Evolutionary conservation across 208 protist species (phyloP), one percentile per base, ranked within the genome.

Genomic region (Leishmania tarentolae): DNA sequence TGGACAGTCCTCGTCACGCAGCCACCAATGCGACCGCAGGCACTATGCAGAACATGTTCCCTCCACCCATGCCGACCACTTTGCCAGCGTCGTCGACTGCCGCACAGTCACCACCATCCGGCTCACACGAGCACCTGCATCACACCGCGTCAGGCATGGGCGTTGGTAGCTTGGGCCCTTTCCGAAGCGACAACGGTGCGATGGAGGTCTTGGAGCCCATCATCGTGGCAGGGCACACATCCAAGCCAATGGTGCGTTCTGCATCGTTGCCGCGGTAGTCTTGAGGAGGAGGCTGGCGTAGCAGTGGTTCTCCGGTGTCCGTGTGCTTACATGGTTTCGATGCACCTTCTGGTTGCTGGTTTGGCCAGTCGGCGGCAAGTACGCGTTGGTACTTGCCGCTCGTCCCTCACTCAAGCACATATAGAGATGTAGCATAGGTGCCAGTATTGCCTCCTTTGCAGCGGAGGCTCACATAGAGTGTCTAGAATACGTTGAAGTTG

Each of bases 141-240:
- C 80, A 86, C 78, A 66, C 52, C 24, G 46, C 76, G 28, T 66
- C 75, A 24, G 57, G 11, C 13, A 56, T 46, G n/a, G 70, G 24
- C 46, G 28, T 56, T n/a, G 46, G 70, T 57, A 76, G 31, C 72
- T 63, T 40, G 24, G 50, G 2, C 47, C 72, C 50, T 37, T 46
- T 47, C 35, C 31, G 53, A 52, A 77, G 37, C 31, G 56, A 77
- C 56, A 46, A 65, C 28, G 74, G 21, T 47, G 74, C 74, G 56
- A 63, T 75, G 24, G 79, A 74, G 77, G 79, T 85, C 74, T 82
- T 90, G 15, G 91, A 85, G 13, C 86, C 90, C 3, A 90, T 93
- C 53, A 66, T 85, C 0, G 90, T 97, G 57, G 79, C 82, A 13
- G 90, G 93, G 28, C 91, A 95, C 83, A 94, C 93, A 15, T 94